Base-by-base conservation (phyloP, 257 asterid genomes). In the Apocynum venetum region DNA sequence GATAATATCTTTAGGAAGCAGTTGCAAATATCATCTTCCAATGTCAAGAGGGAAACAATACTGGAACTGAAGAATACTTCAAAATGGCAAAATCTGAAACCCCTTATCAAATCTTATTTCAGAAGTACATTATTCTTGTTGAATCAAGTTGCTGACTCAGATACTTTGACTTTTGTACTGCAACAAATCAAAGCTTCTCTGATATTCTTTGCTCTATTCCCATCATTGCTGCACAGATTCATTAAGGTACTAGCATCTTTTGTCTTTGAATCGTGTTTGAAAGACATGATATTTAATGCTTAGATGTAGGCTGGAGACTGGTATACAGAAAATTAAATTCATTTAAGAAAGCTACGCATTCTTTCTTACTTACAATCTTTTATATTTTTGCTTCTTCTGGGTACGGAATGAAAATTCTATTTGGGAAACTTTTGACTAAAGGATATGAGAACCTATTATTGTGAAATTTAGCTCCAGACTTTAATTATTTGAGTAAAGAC, bases 111-210 rank as follows among this genome's bases (percentile, higher is more conserved):
- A 85, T 91, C 96, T 60, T 96, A 83, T 76, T 79, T 96, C 78
- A 90, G 98, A 84, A 93, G 98, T 78, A 86, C 99, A 25, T 43
- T 93, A 73, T 89, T 86, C 85, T 81, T 96, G 84, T 84, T 96
- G 89, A 84, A 89, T 83, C 98, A 93, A 87, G 91, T 88, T 80
- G 89, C 94, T 31, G 94, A 96, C 80, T 81, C 91, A 13, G 93
- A 89, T 65, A 87, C 91, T 82, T 86, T 96, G 86, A 85, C 89
- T 77, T 89, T 90, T 78, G 89, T 92, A 51, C 79, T 93, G 91
- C 79, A 77, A 68, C 91, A 90, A 74, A 77, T 93, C 82, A 88
- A 83, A 82, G 89, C 84, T 79, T 93, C 98, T 83, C 69, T 93
- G 82, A 68, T 88, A 72, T 89, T 88, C 83, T 87, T 93, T 84